A percentile compares a stretch with the other conserved stretches of the same genome.
These are phyloP conservation scores for Mucor saturninus DNA, from an alignment of 371 early-diverging fungal genomes.

Conservation along the genomic window DNA sequence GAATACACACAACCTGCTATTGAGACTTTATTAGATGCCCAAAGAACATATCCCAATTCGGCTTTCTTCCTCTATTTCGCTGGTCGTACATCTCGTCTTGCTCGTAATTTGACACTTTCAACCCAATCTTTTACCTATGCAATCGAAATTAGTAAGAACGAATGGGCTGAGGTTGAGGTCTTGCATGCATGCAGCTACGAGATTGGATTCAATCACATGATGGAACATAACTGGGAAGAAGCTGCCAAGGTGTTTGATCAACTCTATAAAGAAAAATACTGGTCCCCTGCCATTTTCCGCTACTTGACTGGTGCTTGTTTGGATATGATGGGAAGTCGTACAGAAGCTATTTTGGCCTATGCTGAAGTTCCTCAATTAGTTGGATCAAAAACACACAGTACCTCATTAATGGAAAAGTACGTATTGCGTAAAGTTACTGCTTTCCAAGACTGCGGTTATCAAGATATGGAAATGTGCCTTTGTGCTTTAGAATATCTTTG, in stretches of 20 bases:
- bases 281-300: slow-evolving; percentile 66
- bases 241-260: slow-evolving; percentile 57
- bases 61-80: slow-evolving; percentile 69
- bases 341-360: slow-evolving; percentile 57
- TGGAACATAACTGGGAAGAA: slow-evolving; percentile 61
- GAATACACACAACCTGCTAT: slow-evolving; percentile 61
- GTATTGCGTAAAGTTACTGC: slow-evolving; percentile 58
- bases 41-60: slow-evolving; percentile 62
- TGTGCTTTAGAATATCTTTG: slow-evolving; percentile 64
- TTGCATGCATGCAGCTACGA: slow-evolving; percentile 62
- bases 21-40: slow-evolving; percentile 64
- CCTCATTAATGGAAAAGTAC: slow-evolving; percentile 59
- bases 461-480: slow-evolving; percentile 56
- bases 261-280: slow-evolving; percentile 61
- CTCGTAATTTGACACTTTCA: slow-evolving; percentile 50
- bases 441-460: slow-evolving; percentile 59
- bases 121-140: slow-evolving; percentile 56
- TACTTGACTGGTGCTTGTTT: slow-evolving; percentile 63
- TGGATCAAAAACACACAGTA: slow-evolving; percentile 52
- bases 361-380: slow-evolving; percentile 43
- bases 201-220: slow-evolving; percentile 62
- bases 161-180: slow-evolving; percentile 60
- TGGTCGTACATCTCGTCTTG: slow-evolving; percentile 62
- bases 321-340: slow-evolving; percentile 53
- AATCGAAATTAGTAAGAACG: slow-evolving; percentile 55